phyloP scores from a whole-genome alignment of 176 grass and related monocot genomes.

The Bothriochloa decipiens region DNA sequence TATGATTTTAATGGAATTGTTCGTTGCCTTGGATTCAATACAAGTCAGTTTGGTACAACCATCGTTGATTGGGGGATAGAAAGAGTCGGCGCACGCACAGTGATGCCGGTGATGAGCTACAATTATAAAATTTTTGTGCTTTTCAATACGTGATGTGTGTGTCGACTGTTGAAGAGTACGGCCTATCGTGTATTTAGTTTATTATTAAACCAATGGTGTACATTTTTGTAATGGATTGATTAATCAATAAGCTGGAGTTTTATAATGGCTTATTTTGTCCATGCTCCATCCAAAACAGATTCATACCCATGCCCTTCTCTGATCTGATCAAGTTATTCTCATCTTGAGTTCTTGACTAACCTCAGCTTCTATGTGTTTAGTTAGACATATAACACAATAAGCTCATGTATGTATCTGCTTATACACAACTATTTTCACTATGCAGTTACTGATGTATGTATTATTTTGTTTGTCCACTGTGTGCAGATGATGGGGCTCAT shows the following conservation, averaged over 20 bases:
- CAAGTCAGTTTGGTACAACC: background rate
- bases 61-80: background rate
- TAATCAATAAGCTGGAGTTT: background rate
- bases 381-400: no score
- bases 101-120: background rate
- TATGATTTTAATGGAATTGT: background rate
- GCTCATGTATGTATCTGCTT: no score
- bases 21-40: background rate
- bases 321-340: background rate
- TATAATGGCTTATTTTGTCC: background rate
- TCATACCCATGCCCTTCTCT: background rate
- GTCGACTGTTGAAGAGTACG: background rate
- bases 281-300: background rate
- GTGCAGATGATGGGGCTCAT: background rate
- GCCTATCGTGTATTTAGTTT: background rate
- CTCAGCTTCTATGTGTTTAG: background rate
- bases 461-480: conserved; percentile 8
- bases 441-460: no score
- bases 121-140: background rate
- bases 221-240: background rate
- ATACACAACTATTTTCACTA: no score
- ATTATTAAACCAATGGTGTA: background rate
- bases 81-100: no score
- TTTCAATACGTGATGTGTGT: background rate
- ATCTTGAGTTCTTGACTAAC: background rate